Base-by-base conservation (phyloP, 345 rosid genomes). In the Alliaria petiolata region DNA sequence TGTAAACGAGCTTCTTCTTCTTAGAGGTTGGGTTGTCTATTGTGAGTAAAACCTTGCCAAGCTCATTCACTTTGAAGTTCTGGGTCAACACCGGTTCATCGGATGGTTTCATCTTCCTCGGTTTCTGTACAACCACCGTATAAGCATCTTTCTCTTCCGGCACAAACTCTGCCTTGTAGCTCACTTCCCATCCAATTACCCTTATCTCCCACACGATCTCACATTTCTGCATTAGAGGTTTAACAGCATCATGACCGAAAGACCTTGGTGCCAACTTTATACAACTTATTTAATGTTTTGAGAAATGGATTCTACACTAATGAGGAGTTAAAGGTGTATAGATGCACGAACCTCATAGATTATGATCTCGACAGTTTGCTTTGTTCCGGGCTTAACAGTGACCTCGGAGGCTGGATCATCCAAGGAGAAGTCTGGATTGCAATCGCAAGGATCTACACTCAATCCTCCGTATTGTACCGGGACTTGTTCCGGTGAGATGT, bases 181-280 rank as follows among this genome's bases (percentile, higher is more conserved):
- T 87, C 75, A 90, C 92, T 56, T 91, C 96, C 98, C 98, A 93
- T 19, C 93, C 98, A 25, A 89, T 89, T 7, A 91, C 98, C 22
- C 97, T 83, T 58, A 89, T 38, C 81, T 93, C 97, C 97, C 97
- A 93, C 51, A 84, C 84, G n/a, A 89, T 75, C 31, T 81, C 72
- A 72, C 98, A 93, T 85, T 79, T 86, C 96, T 22, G 25, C 25
- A 22, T 22, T n/a, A 22, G 25, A 1, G 25, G 25, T 22, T 22
- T 22, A 22, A 22, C 3, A 22, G 25, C 25, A 22, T 22, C 25
- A 22, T 22, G 25, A 22, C 25, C 25, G 3, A 1, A 22, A 22
- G 25, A 22, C 25, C 25, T 22, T 22, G 25, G 25, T 22, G 25
- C 25, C 25, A 22, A 1, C 25, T 22, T 22, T 3, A 22, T 1